Base-by-base conservation (phyloP, 768 basidiomycete species). In the Mycena amicta region DNA sequence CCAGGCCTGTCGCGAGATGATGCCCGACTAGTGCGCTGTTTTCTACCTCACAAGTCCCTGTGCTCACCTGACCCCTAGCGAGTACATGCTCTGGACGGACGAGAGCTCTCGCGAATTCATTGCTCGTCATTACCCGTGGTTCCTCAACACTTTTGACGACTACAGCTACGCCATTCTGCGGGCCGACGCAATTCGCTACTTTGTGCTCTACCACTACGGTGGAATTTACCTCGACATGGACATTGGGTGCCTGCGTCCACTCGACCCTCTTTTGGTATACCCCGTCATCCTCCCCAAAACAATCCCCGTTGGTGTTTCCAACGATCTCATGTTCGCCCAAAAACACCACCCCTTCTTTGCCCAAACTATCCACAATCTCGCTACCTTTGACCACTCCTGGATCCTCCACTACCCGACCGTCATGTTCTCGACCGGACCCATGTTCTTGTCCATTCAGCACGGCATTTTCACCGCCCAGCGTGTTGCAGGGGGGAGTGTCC, bases 391-490 rank as follows among this genome's bases (percentile, higher is more conserved):
- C 75, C 93, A 96, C 71, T 84, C 86, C 52, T 99, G 93, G 88
- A 72, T 97, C 53, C 85, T 95, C 70, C 97, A 98, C 74, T 99
- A 99, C 66, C 97, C 97, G 29, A 99, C 97, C 26, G 97, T 99
- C 78, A 99, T 99, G 97, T 99, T 99, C 76, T 94, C 94, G 53
- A 99, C 97, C 0, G 96, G 96, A 1, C 97, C 97, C 67, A 99
- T 99, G 97, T 99, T 98, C 75, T 77, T 99, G 13, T 98, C 95
- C 0, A 87, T 89, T 2, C 93, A 97, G 70, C 96, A 96, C 72
- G 92, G 93, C 40, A 80, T 95, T 52, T 98, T 92, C 74, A 83
- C 84, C 4, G 79, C 89, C 3, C 59, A 60, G 81, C 87, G 12
- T 84, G 92, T 55, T 82, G 85, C 28, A 77, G 79, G 84, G 15